Evolutionary conservation across 371 early-diverging fungal genomes (phyloP), one percentile per base, ranked within the genome.

Genomic region (Mucor circinelloides): DNA sequence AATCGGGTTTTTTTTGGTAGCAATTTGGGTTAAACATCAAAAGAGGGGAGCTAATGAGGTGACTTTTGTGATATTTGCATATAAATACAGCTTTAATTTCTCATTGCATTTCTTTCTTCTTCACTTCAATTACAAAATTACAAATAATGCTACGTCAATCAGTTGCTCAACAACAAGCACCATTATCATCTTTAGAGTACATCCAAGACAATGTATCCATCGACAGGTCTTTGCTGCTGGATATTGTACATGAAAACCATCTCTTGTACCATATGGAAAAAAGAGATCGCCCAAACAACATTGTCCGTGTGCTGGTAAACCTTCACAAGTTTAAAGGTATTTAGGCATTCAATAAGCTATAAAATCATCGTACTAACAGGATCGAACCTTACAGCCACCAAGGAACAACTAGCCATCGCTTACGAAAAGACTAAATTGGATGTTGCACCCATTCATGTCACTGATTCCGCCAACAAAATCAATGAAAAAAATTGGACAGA

Each of bases 281-380:
- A 54, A 67, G 77, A 44, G 77, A 80, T 63, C 66, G 72, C 4
- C 76, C 81, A 15, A 77, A 80, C 44, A 65, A 72, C 15, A 58
- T 74, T 13, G 60, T 73, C 3, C 74, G 81, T 57, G 60, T 78
- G 3, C 61, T 80, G 6, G 72, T 77, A 8, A 63, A 67, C 23
- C 59, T 80, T 21, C 72, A 80, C 58, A 71, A 71, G 62, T 55
- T 80, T 12, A 70, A 70, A 48, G 80, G 80, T 77, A 76, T 19
- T 7, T 19, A 12, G 12, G 10, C 23, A 50, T 50, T 50, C 8
- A 23, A 8, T 50, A 1, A 23, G 44, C 19, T 7, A 0, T 19
- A 6, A 7, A 19, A 19, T 8, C 50, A 25, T 25, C 2, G 40
- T 31, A 19, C 23, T 36, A 25, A 19, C 4, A 13, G 13, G 12